phyloP scores from a whole-genome alignment of 1,139 yeast species.

The Sugiyamaella pinicola region DNA sequence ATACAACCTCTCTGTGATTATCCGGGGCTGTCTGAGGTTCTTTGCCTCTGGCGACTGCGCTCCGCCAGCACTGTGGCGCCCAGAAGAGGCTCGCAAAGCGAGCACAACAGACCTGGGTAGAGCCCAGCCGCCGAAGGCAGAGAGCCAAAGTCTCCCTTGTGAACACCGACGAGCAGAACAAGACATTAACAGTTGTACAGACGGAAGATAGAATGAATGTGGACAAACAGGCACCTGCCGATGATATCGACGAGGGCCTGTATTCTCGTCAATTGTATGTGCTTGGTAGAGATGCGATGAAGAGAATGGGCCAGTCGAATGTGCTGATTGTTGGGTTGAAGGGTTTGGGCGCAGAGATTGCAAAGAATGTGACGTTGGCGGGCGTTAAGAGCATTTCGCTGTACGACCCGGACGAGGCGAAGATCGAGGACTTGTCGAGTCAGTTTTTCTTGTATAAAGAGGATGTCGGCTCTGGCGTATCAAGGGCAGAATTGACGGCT shows the following conservation, averaged over 20 bases:
- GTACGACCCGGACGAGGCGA: slow-evolving; percentile 75
- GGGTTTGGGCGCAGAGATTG: slow-evolving; percentile 94
- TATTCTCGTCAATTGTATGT: slow-evolving; percentile 84
- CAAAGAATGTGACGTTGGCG: slow-evolving; percentile 93
- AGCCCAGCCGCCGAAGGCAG: too few species aligned
- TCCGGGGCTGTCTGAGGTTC: too few species aligned
- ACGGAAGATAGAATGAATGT: slow-evolving; percentile 27
- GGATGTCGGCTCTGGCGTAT: slow-evolving; percentile 62
- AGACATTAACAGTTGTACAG: too few species aligned
- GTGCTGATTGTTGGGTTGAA: slow-evolving; percentile 84
- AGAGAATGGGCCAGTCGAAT: slow-evolving; percentile 90
- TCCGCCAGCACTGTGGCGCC: too few species aligned
- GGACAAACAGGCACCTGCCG: slow-evolving; percentile 56
- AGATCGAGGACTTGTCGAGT: slow-evolving; percentile 73
- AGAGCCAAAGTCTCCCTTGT: too few species aligned
- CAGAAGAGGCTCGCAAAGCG: too few species aligned
- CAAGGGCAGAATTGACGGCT: slow-evolving; percentile 74
- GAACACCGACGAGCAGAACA: too few species aligned
- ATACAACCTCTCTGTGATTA: too few species aligned
- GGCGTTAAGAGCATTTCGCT: slow-evolving; percentile 93
- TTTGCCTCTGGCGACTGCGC: too few species aligned
- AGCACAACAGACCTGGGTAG: too few species aligned
- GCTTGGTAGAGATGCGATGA: slow-evolving; percentile 65
- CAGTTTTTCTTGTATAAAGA: slow-evolving; percentile 77
- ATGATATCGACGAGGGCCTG: slow-evolving; percentile 83